phyloP scores from a whole-genome alignment of 495 filamentous ascomycete species.

The Trichoderma gamsii region DNA sequence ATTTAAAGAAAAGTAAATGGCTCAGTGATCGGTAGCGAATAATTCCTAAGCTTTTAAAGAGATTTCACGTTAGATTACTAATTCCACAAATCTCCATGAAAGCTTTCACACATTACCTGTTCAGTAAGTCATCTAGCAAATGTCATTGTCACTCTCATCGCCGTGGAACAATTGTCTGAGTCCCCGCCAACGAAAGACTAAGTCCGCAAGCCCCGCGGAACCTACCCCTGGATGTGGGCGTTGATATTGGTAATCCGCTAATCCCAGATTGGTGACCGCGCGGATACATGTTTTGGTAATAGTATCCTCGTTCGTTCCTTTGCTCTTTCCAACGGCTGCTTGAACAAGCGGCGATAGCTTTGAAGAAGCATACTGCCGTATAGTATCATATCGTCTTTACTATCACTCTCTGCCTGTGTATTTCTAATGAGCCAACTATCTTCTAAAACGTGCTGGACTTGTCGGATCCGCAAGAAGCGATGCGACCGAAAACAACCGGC shows the following conservation, averaged over 20 bases:
- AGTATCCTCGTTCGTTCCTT: background rate
- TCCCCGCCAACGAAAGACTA: background rate
- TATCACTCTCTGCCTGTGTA: background rate
- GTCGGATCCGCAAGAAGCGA: slow-evolving; percentile 49
- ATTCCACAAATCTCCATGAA: no score
- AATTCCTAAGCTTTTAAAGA: no score
- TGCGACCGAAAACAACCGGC: slow-evolving; percentile 46
- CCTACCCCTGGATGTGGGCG: no score
- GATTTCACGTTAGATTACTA: no score
- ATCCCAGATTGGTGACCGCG: background rate
- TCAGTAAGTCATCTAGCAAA: no score
- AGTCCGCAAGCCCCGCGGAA: background rate
- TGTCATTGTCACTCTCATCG: no score
- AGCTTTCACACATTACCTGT: no score
- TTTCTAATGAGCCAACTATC: background rate
- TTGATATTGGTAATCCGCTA: background rate
- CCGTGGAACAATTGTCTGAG: background rate
- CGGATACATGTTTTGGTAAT: background rate
- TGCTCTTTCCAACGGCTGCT: background rate
- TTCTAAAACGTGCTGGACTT: slow-evolving; percentile 44
- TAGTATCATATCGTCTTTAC: background rate
- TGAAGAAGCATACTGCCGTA: background rate
- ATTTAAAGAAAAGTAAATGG: background rate
- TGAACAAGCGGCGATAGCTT: background rate
- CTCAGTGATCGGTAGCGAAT: no score